Evolutionary conservation across 352 stramenopile genomes (phyloP).

Genomic region (Phytophthora pisi): DNA sequence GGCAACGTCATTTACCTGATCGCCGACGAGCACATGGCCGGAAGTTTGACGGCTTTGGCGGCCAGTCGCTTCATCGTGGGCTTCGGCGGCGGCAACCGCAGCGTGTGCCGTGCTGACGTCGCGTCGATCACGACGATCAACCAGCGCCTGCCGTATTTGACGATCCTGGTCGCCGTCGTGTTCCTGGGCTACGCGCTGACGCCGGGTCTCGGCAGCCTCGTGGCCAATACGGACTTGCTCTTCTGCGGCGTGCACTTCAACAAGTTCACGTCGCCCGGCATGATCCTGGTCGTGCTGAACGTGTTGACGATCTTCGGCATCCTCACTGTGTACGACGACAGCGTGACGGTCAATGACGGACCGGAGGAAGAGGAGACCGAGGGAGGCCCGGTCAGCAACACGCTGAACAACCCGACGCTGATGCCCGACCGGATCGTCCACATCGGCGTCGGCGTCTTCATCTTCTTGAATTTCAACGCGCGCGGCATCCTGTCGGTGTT

Average conservation of each 20-base stretch:
- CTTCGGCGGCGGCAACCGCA: slow-evolving; percentile 76
- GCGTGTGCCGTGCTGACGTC: slow-evolving; percentile 74
- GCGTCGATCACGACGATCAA: slow-evolving; percentile 70
- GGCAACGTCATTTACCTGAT: slow-evolving; percentile 80
- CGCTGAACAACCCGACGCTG: slow-evolving; percentile 45
- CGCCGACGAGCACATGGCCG: slow-evolving; percentile 60
- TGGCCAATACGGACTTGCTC: slow-evolving; percentile 54
- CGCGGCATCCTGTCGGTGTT: slow-evolving; percentile 80
- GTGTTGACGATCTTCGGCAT: slow-evolving; percentile 65
- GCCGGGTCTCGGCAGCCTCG: slow-evolving; percentile 61
- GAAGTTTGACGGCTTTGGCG: slow-evolving; percentile 57
- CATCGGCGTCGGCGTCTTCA: slow-evolving; percentile 70
- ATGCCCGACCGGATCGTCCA: slow-evolving; percentile 66
- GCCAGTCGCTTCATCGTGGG: slow-evolving; percentile 73
- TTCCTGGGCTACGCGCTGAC: slow-evolving; percentile 77
- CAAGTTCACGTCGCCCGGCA: slow-evolving; percentile 67
- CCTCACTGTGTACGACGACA: slow-evolving; percentile 63
- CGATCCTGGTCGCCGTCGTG: slow-evolving; percentile 71
- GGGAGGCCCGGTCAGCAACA: slow-evolving; percentile 35
- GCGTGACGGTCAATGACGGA: slow-evolving; percentile 56
- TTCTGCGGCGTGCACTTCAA: slow-evolving; percentile 68
- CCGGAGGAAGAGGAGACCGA: slow-evolving; percentile 46
- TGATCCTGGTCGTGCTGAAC: slow-evolving; percentile 68
- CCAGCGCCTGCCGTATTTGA: slow-evolving; percentile 74
- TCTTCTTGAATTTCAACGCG: slow-evolving; percentile 78